Conservation (phyloP, 2,329 filamentous ascomycete genomes). For the Hymenoscyphus repandus region DNA sequence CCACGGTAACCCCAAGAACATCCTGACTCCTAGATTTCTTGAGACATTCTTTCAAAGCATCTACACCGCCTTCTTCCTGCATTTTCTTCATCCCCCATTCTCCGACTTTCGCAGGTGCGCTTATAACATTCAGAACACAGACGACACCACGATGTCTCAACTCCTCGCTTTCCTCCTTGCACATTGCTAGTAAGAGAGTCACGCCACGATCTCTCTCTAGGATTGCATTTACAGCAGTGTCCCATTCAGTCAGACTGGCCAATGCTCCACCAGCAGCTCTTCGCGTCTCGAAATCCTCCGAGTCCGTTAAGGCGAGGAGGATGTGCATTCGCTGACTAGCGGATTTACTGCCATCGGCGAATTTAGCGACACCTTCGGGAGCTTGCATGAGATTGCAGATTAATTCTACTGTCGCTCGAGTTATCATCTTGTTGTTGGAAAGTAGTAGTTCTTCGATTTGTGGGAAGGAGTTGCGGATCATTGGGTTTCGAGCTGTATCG, state of each 20-base stretch:
- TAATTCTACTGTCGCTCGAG: constrained; percentile 80
- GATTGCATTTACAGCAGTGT: constrained; percentile 66
- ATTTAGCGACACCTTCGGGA: constrained; percentile 61
- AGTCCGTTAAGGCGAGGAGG: constrained; percentile 80
- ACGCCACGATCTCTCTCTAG: constrained; percentile 67
- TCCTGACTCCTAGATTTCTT: constrained; percentile 64
- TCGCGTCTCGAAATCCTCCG: constrained; percentile 73
- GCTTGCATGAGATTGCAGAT: constrained; percentile 83
- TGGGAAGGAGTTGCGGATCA: constrained; percentile 69
- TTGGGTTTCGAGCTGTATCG: constrained; percentile 54
- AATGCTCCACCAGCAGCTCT: constrained; percentile 83
- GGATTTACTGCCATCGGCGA: constrained; percentile 60
- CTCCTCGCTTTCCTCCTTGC: constrained; percentile 65
- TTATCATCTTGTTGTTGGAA: constrained; percentile 67
- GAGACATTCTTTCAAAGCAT: constrained; percentile 63
- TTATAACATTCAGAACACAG: constrained; percentile 67
- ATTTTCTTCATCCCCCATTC: constrained; percentile 54
- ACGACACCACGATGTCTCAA: constrained; percentile 70
- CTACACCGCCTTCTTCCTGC: constrained; percentile 57
- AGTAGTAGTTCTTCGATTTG: constrained; percentile 81
- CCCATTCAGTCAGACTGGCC: constrained; percentile 76
- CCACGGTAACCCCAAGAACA: constrained; percentile 65
- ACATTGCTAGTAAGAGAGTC: constrained; percentile 73
- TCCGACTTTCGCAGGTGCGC: constrained; percentile 61
- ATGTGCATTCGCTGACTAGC: constrained; percentile 75